Conservation (phyloP, 1,284 basidiomycete genomes). For the Tilletia indica region DNA sequence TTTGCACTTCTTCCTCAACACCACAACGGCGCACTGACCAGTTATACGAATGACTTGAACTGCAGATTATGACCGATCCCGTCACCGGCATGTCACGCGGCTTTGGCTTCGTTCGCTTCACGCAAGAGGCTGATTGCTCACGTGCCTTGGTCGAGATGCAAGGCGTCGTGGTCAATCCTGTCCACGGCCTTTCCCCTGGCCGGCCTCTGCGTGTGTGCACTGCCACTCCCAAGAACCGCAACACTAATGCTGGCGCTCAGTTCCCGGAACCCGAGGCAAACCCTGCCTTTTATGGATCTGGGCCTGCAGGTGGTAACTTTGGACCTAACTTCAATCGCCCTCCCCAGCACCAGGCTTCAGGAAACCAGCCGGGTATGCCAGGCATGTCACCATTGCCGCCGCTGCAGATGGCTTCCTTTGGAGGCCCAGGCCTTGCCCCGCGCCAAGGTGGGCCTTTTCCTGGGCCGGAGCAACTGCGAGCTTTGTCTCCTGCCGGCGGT, state of each 20-base stretch:
- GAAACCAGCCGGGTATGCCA: constrained; percentile 1
- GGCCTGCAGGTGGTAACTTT: not conserved
- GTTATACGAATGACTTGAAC: not conserved
- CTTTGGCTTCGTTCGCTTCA: constrained; percentile 52
- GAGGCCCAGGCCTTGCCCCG: not conserved
- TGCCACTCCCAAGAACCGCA: constrained; percentile 45
- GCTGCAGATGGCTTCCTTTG: not conserved
- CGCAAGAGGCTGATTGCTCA: constrained; percentile 39
- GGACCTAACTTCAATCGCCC: not conserved
- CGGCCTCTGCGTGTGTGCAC: constrained; percentile 46
- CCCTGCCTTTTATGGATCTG: not conserved
- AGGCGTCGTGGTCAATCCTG: constrained; percentile 32
- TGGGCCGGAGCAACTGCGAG: not conserved
- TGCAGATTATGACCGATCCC: constrained; percentile 43
- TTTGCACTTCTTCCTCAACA: not conserved
- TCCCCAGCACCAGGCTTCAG: not conserved
- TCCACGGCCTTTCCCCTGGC: constrained; percentile 36
- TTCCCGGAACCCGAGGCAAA: not conserved
- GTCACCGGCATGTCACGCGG: constrained; percentile 41
- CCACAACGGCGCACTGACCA: not conserved
- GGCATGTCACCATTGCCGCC: not conserved
- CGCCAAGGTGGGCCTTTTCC: not conserved
- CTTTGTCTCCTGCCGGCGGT: not conserved
- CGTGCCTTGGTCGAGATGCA: constrained; percentile 55
- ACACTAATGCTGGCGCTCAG: not conserved